Evolutionary conservation across 106 monocot species (phyloP), one percentile per base, ranked within the genome.

Genomic region (Acanthochlamys bracteata): DNA sequence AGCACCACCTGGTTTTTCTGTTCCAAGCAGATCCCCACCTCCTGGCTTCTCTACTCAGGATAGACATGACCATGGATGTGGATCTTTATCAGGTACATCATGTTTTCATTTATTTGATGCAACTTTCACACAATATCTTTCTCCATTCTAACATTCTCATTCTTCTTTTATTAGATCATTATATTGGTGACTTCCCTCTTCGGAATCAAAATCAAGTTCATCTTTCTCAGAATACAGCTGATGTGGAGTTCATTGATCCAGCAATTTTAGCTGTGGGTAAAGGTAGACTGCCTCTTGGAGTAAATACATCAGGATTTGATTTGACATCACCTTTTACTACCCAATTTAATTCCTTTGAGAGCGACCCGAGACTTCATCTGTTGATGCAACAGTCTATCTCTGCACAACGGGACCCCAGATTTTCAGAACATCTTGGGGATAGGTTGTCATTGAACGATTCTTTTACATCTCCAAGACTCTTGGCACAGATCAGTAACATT

Each of bases 231-330:
- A 76, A 41, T 71, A 45, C 71, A 21, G 66, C 45, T 63, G 87
- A 96, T 71, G 61, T 90, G 65, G 90, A 96, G 75, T 80, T 90
- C 53, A 75, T 80, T 59, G 95, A 96, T 74, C 95, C 95, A 42
- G 95, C 95, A 55, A 90, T 96, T 65, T 74, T 96, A 57, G 95
- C 90, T 60, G 93, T 93, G 7, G 89, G 85, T 63, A 93, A 89
- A 74, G 89, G 89, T 20, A 70, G 72, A 27, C 53, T 80, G 55
- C 72, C 81, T 33, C 58, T 71, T 63, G 80, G 80, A 71, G 53
- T 59, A 46, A 67, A 66, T 47, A 82, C 76, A 64, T 59, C 82
- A 41, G 80, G 64, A 12, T 72, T 68, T 39, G 76, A 61, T 58
- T 72, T 61, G 26, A 71, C 79, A 63, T 57, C 61, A 67, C 26